phyloP scores from a whole-genome alignment of 2,329 filamentous ascomycete species.

The Fusarium lyarnte region DNA sequence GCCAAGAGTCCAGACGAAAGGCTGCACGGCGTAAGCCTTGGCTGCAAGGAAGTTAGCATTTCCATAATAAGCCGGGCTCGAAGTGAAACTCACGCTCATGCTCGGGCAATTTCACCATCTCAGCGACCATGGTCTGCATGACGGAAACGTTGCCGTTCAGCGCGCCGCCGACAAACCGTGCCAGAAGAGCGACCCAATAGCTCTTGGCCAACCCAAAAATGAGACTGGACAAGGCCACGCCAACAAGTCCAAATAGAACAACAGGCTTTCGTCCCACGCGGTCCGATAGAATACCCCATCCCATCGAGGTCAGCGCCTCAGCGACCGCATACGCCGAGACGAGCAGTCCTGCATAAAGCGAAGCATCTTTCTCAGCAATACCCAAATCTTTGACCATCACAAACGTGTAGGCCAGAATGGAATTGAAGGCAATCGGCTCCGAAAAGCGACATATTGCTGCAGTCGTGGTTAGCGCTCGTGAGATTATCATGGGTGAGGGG shows the following conservation, averaged over 20 bases:
- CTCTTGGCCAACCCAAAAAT: constrained; percentile 84
- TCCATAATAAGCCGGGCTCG: fast-evolving
- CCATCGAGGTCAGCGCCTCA: constrained; percentile 85
- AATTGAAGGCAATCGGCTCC: constrained; percentile 93
- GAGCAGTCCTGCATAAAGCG: constrained; percentile 85
- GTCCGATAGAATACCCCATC: constrained; percentile 62
- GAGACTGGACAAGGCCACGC: constrained; percentile 80
- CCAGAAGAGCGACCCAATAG: constrained; percentile 80
- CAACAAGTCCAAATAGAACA: constrained; percentile 75
- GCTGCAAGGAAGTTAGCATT: constrained; percentile 14
- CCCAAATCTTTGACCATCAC: constrained; percentile 86
- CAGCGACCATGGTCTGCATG: constrained; percentile 87
- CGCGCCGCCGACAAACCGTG: constrained; percentile 85
- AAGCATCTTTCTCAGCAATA: constrained; percentile 74
- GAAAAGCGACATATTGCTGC: constrained; percentile 60
- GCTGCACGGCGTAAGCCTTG: constrained; percentile 85
- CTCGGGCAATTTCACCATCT: constrained; percentile 90
- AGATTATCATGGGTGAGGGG: neutral
- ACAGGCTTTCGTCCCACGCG: constrained; percentile 74
- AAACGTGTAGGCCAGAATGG: constrained; percentile 88
- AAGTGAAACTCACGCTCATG: constrained; percentile 66
- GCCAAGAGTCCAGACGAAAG: constrained; percentile 88
- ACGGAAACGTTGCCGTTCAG: constrained; percentile 92
- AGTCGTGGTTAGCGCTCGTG: neutral
- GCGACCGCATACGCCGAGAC: constrained; percentile 88